Evolutionary conservation across 148 eudicot genomes (phyloP), one percentile per base, ranked within the genome.

Genomic region (Fagopyrum tataricum): DNA sequence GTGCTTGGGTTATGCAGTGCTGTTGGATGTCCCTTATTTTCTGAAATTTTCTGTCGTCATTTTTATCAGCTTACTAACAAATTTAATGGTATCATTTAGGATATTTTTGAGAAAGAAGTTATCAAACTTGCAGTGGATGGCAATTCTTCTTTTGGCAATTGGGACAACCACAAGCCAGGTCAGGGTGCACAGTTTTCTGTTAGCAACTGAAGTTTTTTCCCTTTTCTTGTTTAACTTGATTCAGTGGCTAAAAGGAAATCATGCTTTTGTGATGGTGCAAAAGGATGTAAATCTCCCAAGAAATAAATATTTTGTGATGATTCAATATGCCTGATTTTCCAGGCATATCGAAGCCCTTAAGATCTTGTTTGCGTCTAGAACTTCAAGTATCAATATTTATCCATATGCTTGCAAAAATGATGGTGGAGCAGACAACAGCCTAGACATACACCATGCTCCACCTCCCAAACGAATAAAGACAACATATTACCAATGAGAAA

Each of bases 81-180:
- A 4, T 48, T 12, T 48, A 48, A 12, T 61, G 39, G 14, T 24
- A 79, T 73, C 61, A 42, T 75, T 39, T 75, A 85, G 98, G 89
- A 80, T 93, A 78, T 91, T 93, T 79, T 79, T 93, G 78, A 85
- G 81, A 86, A 89, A 82, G 88, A 91, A 85, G 84, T 85, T 93
- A 26, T 85, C 98, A 67, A 89, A 86, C 79, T 82, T 93, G 88
- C 98, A 91, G 81, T 91, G 98, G 98, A 85, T 91, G 92, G 98
- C 92, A 31, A 83, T 93, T 72, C 69, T 89, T 68, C 78, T 93
- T 67, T 77, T 93, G 86, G 97, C 98, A 76, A 78, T 93, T 70
- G 98, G 98, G 67, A 93, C 98, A 67, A 93, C 98, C 47, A 93
- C 97, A 58, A 93, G 98, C 81, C 98, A 93, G 98, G 98, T 93